Percentiles rank a stretch among this genome's conserved stretches.
phyloP scores from a whole-genome alignment of 2,329 filamentous ascomycete species.

The Fusarium dimerum region DNA sequence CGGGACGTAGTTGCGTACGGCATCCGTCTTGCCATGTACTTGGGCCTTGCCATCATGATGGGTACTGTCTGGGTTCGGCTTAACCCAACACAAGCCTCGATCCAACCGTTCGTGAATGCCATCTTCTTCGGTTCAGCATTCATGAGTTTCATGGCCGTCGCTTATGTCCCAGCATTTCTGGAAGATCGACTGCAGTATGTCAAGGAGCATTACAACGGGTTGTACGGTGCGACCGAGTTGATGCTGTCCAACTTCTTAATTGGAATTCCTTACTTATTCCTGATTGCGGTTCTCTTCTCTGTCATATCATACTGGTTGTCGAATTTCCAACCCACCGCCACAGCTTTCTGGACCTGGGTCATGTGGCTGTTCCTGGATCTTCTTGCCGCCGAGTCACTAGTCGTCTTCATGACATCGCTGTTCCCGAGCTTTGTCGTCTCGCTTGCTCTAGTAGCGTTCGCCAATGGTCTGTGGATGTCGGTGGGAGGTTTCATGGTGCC shows the following conservation, averaged over 20 bases:
- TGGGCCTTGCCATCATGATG: conserved; percentile 77
- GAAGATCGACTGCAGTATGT: conserved; percentile 47
- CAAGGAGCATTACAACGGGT: conserved; percentile 76
- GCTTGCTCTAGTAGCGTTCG: conserved; percentile 78
- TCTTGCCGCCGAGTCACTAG: conserved; percentile 77
- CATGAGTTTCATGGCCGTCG: conserved; percentile 81
- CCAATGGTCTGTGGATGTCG: conserved; percentile 88
- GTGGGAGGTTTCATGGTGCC: conserved; percentile 81
- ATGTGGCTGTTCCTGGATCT: conserved; percentile 87
- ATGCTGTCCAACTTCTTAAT: conserved; percentile 80
- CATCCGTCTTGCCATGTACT: conserved; percentile 80
- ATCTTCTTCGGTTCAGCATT: conserved; percentile 76
- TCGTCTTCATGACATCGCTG: conserved; percentile 72
- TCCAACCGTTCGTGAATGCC: conserved; percentile 80
- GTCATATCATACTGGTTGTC: conserved; percentile 77
- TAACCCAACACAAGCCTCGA: conserved; percentile 66
- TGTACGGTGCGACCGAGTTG: conserved; percentile 74
- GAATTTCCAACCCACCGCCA: conserved; percentile 67
- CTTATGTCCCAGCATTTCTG: conserved; percentile 81
- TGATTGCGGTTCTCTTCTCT: conserved; percentile 76
- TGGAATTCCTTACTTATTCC: conserved; percentile 77
- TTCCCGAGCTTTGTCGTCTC: conserved; percentile 80
- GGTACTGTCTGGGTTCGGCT: conserved; percentile 84
- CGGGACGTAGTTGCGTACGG: conserved; percentile 83
- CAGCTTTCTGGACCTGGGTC: conserved; percentile 74